A percentile compares a stretch with the other conserved stretches of the same genome.
phyloP scores from a whole-genome alignment of 2,329 filamentous ascomycete genomes.

The Thelonectria rubi region DNA sequence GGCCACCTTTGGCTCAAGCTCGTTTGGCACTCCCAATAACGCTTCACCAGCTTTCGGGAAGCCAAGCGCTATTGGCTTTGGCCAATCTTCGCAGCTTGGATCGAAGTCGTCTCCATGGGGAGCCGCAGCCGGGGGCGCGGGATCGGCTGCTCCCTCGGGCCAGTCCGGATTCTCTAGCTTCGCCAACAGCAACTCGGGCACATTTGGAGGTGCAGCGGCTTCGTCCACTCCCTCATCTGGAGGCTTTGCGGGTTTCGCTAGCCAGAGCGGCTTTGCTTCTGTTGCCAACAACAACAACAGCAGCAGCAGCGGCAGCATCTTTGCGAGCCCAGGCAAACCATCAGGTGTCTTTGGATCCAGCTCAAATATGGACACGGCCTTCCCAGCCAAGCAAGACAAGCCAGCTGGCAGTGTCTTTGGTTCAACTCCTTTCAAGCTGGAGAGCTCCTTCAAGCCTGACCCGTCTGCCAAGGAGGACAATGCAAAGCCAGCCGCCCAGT shows the following conservation, averaged over 20 bases:
- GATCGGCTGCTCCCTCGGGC: constrained; percentile 60
- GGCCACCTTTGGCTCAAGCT: constrained; percentile 55
- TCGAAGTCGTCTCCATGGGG: constrained; percentile 65
- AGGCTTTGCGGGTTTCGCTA: constrained; percentile 65
- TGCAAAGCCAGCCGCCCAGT: constrained; percentile 55
- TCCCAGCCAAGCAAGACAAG: constrained; percentile 43
- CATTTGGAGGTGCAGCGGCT: constrained; percentile 50
- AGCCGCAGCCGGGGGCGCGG: constrained; percentile 35
- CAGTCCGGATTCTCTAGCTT: constrained; percentile 60
- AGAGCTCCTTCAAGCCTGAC: constrained; percentile 73
- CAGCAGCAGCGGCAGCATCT: constrained; percentile 41
- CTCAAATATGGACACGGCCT: constrained; percentile 39
- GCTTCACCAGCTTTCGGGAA: constrained; percentile 59
- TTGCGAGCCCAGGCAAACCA: constrained; percentile 43
- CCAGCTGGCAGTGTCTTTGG: constrained; percentile 52
- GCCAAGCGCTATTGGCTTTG: constrained; percentile 60
- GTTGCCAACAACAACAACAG: constrained; percentile 50
- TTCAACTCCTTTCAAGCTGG: constrained; percentile 71
- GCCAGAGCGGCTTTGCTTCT: constrained; percentile 64
- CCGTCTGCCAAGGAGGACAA: constrained; percentile 67
- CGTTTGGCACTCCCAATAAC: constrained; percentile 53
- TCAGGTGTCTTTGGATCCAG: constrained; percentile 41
- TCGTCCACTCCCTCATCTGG: constrained; percentile 48
- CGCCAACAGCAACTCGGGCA: constrained; percentile 47
- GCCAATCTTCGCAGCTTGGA: constrained; percentile 60